Percentiles rank a stretch among this genome's conserved stretches.
These are phyloP conservation scores for Ceratocystiopsis sp. DNA, from an alignment of 2,329 filamentous ascomycete genomes.

Conservation along the genomic window DNA sequence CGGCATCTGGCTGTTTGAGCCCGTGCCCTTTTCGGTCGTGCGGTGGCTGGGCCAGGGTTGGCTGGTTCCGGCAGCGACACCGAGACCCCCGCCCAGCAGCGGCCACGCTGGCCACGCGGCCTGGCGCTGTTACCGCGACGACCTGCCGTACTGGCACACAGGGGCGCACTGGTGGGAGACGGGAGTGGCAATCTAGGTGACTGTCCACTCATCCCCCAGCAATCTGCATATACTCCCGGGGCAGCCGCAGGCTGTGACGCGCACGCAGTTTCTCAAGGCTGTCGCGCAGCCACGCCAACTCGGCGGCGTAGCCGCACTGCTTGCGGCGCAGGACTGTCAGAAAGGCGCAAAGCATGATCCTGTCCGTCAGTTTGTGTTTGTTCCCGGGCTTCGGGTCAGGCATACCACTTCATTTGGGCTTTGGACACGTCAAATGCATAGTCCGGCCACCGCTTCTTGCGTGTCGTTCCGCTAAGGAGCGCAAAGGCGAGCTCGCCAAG, in stretches of 20 bases:
- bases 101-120: constrained; percentile 20
- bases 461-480: constrained; percentile 40
- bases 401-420: constrained; percentile 44
- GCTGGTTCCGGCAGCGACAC: too few species aligned
- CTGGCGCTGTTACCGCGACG: constrained; percentile 47
- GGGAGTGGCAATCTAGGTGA: constrained; percentile 19
- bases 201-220: background rate
- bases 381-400: too few species aligned
- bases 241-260: constrained; percentile 5
- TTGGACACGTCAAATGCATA: constrained; percentile 44
- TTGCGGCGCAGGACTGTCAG: constrained; percentile 46
- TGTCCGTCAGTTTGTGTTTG: constrained; percentile 18
- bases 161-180: constrained; percentile 46
- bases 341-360: constrained; percentile 57
- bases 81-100: constrained; percentile 39
- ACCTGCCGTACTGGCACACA: constrained; percentile 36
- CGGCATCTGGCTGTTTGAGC: constrained; percentile 68
- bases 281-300: constrained; percentile 51
- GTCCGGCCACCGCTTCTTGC: constrained; percentile 26
- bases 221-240: constrained; percentile 1
- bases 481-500: constrained; percentile 46
- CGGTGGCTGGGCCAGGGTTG: constrained; percentile 33
- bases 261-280: constrained; percentile 46
- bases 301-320: constrained; percentile 48
- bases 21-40: constrained; percentile 59